Conservation (phyloP, 2,329 filamentous ascomycete genomes). For the Mycocentrospora acerina region DNA sequence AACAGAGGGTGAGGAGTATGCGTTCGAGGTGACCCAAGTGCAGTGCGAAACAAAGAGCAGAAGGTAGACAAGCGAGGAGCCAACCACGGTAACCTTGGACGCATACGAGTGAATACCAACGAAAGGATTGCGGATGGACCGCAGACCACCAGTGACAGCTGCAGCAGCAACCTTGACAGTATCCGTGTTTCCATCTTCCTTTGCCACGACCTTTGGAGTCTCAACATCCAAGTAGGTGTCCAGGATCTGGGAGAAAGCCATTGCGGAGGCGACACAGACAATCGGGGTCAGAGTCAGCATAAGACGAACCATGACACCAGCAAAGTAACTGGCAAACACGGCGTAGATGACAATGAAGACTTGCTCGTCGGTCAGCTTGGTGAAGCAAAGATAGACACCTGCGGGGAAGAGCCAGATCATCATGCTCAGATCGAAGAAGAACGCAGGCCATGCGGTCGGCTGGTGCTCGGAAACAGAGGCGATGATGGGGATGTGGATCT, state of each 20-base stretch:
- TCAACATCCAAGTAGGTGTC: constrained; percentile 77
- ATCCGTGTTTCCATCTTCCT: constrained; percentile 45
- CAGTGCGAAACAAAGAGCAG: constrained; percentile 95
- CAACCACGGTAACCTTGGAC: constrained; percentile 78
- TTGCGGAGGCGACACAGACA: constrained; percentile 89
- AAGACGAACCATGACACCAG: constrained; percentile 97
- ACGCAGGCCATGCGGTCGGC: constrained; percentile 97
- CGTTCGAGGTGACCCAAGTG: constrained; percentile 99
- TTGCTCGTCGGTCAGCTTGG: constrained; percentile 89
- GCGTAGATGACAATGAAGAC: constrained; percentile 97
- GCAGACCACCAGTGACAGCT: constrained; percentile 58
- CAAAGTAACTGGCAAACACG: constrained; percentile 96
- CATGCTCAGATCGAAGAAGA: constrained; percentile 98
- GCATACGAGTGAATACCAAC: constrained; percentile 81
- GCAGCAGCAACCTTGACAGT: constrained; percentile 50
- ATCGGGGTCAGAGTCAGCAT: constrained; percentile 97
- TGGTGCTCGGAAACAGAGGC: constrained; percentile 99
- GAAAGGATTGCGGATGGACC: constrained; percentile 69
- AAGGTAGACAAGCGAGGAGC: constrained; percentile 74
- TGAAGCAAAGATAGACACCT: constrained; percentile 97
- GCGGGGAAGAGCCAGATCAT: constrained; percentile 99
- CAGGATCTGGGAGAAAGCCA: constrained; percentile 83
- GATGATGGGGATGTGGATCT: constrained; percentile 99
- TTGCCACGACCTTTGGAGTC: constrained; percentile 58
- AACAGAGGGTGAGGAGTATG: constrained; percentile 96